Conservation (phyloP, 768 basidiomycete genomes). For the Rhizopogon roseolus region DNA sequence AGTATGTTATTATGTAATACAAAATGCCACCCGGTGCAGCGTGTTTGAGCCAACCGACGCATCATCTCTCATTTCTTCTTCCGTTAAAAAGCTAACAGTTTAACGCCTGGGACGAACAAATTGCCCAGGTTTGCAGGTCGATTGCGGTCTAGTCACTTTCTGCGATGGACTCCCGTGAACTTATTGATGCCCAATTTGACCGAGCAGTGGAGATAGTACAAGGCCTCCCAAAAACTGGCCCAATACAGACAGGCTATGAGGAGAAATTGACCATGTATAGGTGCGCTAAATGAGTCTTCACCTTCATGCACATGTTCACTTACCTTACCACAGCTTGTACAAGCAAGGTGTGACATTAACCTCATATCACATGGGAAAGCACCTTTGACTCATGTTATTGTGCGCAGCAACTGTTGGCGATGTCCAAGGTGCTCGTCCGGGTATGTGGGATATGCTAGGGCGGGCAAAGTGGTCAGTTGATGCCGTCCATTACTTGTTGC, state of each 20-base stretch:
- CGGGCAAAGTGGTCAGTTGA: slow-evolving; percentile 81
- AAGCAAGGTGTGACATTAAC: slow-evolving; percentile 69
- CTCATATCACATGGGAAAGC: slow-evolving; percentile 2
- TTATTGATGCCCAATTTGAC: slow-evolving; percentile 84
- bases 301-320: not conserved
- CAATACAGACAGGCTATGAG: slow-evolving; percentile 93
- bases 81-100: not conserved
- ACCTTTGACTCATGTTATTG: not conserved
- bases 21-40: too few relatives aligned
- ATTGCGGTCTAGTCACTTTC: not conserved
- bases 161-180: slow-evolving; percentile 56
- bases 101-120: not conserved
- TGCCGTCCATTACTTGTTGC: slow-evolving; percentile 1
- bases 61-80: too few relatives aligned
- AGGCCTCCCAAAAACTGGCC: slow-evolving; percentile 86
- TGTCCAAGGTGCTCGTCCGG: slow-evolving; percentile 72
- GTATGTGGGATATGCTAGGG: slow-evolving; percentile 87
- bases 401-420: slow-evolving; percentile 83
- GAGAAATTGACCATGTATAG: slow-evolving; percentile 94
- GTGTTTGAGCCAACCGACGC: too few relatives aligned
- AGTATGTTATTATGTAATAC: too few relatives aligned
- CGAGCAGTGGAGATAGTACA: slow-evolving; percentile 95
- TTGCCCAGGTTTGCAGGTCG: not conserved
- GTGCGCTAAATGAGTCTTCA: slow-evolving; percentile 30
- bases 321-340: slow-evolving; percentile 55